These are phyloP conservation scores for Apiotrichum sp. DNA, from an alignment of 1,284 basidiomycete species.

Conservation along the genomic window DNA sequence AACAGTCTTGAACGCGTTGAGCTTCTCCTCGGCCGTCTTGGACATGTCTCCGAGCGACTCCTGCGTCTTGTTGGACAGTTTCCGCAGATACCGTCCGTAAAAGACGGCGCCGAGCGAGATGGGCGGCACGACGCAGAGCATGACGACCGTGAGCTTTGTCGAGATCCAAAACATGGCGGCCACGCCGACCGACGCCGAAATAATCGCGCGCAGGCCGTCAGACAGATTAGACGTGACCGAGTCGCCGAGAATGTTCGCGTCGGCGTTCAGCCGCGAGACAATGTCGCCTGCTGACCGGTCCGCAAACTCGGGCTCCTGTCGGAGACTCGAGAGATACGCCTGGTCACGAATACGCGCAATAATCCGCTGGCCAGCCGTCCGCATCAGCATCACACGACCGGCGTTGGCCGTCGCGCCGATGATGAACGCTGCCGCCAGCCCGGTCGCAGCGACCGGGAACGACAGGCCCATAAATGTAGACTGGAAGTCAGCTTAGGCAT, in stretches of 20 bases:
- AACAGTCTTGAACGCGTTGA: conserved; percentile 88
- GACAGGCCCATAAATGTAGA: conserved; percentile 70
- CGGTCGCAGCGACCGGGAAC: conserved; percentile 69
- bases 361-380: conserved; percentile 82
- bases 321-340: conserved; percentile 72
- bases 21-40: conserved; percentile 81
- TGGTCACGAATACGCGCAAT: conserved; percentile 79
- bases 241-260: conserved; percentile 92
- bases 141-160: conserved; percentile 78
- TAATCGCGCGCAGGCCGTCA: conserved; percentile 74
- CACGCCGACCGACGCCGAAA: conserved; percentile 83
- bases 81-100: conserved; percentile 91
- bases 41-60: conserved; percentile 93
- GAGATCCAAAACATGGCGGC: conserved; percentile 96
- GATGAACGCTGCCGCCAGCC: conserved; percentile 75
- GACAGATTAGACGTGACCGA: conserved; percentile 86
- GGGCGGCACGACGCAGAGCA: conserved; percentile 91
- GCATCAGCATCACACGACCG: conserved; percentile 63
- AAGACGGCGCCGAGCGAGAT: conserved; percentile 93
- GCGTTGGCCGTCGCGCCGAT: conserved; percentile 83
- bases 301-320: conserved; percentile 87
- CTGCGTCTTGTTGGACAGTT: conserved; percentile 84
- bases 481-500: conserved; percentile 47
- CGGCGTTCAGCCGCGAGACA: conserved; percentile 80
- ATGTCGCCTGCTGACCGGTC: conserved; percentile 93